phyloP scores from a whole-genome alignment of 2,329 filamentous ascomycete genomes.

The Trematosphaeria pertusa region DNA sequence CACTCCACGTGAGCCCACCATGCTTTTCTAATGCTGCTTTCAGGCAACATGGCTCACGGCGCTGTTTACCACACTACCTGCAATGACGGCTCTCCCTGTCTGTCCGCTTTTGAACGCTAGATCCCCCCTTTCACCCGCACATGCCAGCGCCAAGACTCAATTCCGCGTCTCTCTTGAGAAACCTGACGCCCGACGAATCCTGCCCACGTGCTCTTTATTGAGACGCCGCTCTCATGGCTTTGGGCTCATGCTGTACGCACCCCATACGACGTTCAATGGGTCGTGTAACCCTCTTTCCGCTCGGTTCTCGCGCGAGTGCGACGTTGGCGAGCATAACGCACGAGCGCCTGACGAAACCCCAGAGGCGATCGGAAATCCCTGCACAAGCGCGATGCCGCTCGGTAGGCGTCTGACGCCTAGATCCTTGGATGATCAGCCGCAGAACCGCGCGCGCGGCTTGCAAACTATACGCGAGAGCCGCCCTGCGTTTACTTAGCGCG shows the following conservation, averaged over 20 bases:
- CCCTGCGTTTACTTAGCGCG: constrained; percentile 7
- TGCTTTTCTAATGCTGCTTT: too few relatives aligned
- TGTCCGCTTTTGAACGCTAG: too few relatives aligned
- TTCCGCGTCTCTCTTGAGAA: background rate
- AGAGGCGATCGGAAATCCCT: constrained; percentile 9
- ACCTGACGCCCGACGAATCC: background rate
- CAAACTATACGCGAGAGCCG: constrained; percentile 6
- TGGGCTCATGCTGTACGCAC: constrained; percentile 10
- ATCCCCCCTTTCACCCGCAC: too few relatives aligned
- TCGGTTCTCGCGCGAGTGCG: constrained; percentile 10
- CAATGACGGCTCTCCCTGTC: too few relatives aligned
- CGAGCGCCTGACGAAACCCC: background rate
- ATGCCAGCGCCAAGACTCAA: too few relatives aligned
- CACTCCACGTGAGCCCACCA: too few relatives aligned
- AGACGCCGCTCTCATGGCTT: constrained; percentile 6
- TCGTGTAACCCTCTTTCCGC: background rate
- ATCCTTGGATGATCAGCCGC: constrained; percentile 4
- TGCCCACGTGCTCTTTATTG: background rate
- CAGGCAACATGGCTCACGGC: too few relatives aligned
- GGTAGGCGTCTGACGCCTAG: background rate
- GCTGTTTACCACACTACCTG: too few relatives aligned
- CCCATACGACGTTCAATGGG: constrained; percentile 10
- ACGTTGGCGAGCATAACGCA: too few relatives aligned
- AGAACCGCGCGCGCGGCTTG: constrained; percentile 8
- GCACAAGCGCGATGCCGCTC: constrained; percentile 1